Evolutionary conservation across 441 rosid genomes (phyloP).

Genomic region (Rhodomyrtus psidioides): DNA sequence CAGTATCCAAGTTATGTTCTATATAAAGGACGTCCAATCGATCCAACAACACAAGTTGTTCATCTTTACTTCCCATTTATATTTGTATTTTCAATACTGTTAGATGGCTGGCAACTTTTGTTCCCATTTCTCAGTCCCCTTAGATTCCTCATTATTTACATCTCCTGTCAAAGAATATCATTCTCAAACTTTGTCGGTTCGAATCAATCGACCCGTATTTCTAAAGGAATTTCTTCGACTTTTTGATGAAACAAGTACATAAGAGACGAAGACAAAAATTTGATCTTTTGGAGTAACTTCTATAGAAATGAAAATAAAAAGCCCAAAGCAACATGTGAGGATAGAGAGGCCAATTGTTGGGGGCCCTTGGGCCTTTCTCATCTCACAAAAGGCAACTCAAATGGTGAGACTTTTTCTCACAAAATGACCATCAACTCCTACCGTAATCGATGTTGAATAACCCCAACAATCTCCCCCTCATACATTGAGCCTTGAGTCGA

Average conservation of each 20-base stretch:
- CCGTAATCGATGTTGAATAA: too few species aligned
- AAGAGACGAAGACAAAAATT: neutral
- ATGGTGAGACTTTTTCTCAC: too few species aligned
- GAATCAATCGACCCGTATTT: neutral
- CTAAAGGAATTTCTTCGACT: neutral
- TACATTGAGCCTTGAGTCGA: too few species aligned
- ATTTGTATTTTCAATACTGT: neutral
- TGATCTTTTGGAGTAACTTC: neutral
- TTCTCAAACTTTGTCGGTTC: neutral
- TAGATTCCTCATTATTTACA: neutral
- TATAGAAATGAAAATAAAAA: neutral
- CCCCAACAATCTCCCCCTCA: too few species aligned
- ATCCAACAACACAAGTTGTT: neutral
- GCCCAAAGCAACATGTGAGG: neutral
- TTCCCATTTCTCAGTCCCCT: neutral
- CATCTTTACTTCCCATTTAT: neutral
- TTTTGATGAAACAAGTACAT: too few species aligned
- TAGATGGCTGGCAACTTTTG: neutral
- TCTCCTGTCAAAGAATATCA: neutral
- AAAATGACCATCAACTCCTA: too few species aligned
- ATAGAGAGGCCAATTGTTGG: too few species aligned
- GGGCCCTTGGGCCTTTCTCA: too few species aligned
- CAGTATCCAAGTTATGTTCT: neutral
- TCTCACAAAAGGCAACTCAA: too few species aligned
- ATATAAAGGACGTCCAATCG: neutral